These are phyloP conservation scores for Thielaviopsis populi DNA, from an alignment of 2,329 filamentous ascomycete genomes.

Conservation along the genomic window DNA sequence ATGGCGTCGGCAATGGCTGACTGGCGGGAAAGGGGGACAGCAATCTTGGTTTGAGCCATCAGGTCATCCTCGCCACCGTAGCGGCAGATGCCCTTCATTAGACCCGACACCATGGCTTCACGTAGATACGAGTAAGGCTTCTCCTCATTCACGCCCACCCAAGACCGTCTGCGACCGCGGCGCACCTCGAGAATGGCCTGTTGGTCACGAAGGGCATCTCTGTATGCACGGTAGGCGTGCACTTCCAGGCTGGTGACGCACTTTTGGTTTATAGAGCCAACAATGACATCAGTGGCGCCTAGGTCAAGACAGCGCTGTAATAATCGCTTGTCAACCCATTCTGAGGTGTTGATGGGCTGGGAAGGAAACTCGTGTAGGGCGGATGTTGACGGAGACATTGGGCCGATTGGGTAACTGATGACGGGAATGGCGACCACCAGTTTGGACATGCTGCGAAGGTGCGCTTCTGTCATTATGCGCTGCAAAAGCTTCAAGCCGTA, in stretches of 20 bases:
- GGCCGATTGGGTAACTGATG: slow-evolving; percentile 28
- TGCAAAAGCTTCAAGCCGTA: slow-evolving; percentile 42
- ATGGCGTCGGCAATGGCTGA: slow-evolving; percentile 52
- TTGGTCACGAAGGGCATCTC: slow-evolving; percentile 59
- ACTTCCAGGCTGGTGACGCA: slow-evolving; percentile 63
- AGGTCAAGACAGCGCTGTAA: slow-evolving; percentile 66
- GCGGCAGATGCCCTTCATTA: slow-evolving; percentile 82
- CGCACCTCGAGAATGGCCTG: slow-evolving; percentile 56
- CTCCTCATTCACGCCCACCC: slow-evolving; percentile 75
- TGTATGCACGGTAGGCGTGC: slow-evolving; percentile 70
- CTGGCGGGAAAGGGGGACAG: slow-evolving; percentile 50
- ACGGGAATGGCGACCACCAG: slow-evolving; percentile 42
- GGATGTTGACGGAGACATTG: slow-evolving; percentile 21
- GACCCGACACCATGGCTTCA: slow-evolving; percentile 81
- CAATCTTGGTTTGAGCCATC: slow-evolving; percentile 50
- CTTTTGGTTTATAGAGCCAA: slow-evolving; percentile 60
- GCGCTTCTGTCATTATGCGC: slow-evolving; percentile 42
- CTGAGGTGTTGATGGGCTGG: slow-evolving; percentile 22
- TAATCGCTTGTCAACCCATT: slow-evolving; percentile 28
- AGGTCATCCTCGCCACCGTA: slow-evolving; percentile 45
- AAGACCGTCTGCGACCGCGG: slow-evolving; percentile 69
- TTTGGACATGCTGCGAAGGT: slow-evolving; percentile 40
- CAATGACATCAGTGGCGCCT: slow-evolving; percentile 74
- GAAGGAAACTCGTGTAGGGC: slow-evolving; percentile 21
- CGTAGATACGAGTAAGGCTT: slow-evolving; percentile 79